Evolutionary conservation across 2,329 filamentous ascomycete species (phyloP).

Genomic region (Microcyclospora pomicola): DNA sequence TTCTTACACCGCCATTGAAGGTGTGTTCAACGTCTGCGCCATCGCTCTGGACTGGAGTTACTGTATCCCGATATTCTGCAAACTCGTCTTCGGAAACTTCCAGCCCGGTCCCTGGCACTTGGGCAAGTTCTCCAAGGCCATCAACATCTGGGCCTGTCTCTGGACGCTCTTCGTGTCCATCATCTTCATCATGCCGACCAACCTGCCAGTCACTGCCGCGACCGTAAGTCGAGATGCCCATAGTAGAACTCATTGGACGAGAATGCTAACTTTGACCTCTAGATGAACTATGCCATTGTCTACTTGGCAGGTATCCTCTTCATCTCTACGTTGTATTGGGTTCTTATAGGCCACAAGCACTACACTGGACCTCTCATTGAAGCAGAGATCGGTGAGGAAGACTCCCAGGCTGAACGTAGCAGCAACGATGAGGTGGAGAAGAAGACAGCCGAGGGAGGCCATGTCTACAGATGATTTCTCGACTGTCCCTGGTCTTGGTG

Average conservation of each 20-base stretch:
- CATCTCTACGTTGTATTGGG: constrained; percentile 35
- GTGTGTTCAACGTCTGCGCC: constrained; percentile 42
- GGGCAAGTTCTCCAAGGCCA: constrained; percentile 26
- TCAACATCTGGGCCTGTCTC: constrained; percentile 37
- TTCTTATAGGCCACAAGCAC: constrained; percentile 31
- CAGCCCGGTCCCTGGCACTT: constrained; percentile 40
- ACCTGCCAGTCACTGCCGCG: constrained; percentile 31
- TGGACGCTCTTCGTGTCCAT: constrained; percentile 42
- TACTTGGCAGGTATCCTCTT: constrained; percentile 35
- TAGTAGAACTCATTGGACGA: neutral
- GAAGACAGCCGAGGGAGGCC: constrained; percentile 4
- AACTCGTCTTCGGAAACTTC: constrained; percentile 36
- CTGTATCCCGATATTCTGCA: constrained; percentile 43
- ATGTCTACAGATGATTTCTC: too few relatives aligned
- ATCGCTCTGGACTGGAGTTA: constrained; percentile 44
- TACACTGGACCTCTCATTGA: constrained; percentile 36
- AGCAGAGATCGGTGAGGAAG: constrained; percentile 14
- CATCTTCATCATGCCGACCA: constrained; percentile 41
- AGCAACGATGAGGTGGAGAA: constrained; percentile 8
- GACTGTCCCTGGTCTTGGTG: too few relatives aligned
- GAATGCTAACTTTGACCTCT: constrained; percentile 2
- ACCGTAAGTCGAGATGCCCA: constrained; percentile 23
- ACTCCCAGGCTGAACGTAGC: constrained; percentile 6
- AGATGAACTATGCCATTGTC: constrained; percentile 45
- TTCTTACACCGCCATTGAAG: constrained; percentile 39